phyloP scores from a whole-genome alignment of 768 basidiomycete genomes.

The Lactarius hatsudake region DNA sequence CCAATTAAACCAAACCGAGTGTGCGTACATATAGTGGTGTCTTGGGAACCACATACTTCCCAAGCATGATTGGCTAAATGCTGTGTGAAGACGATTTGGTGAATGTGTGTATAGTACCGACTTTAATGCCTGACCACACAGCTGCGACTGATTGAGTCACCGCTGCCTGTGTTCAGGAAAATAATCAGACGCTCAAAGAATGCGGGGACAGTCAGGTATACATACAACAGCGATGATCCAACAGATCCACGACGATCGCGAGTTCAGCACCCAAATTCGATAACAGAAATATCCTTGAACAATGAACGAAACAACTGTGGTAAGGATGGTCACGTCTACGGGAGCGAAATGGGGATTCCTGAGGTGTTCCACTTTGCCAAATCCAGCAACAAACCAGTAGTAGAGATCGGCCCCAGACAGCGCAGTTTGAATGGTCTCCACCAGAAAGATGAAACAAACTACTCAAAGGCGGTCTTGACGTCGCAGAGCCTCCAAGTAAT shows the following conservation, averaged over 20 bases:
- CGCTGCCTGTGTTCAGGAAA: background rate
- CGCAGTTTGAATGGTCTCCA: background rate
- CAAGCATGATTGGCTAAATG: background rate
- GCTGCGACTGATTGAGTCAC: background rate
- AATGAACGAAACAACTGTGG: background rate
- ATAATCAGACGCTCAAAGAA: background rate
- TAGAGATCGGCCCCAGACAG: background rate
- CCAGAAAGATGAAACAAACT: background rate
- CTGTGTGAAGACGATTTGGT: background rate
- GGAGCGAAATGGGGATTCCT: background rate
- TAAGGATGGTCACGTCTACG: background rate
- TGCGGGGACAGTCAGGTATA: background rate
- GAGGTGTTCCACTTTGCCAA: background rate
- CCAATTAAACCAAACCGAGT: background rate
- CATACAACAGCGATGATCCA: background rate
- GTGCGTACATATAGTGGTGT: background rate
- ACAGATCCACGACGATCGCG: background rate
- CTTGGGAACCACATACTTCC: fast-evolving
- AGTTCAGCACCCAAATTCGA: background rate
- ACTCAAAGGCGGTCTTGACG: background rate
- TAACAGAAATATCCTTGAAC: background rate
- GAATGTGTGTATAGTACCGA: background rate
- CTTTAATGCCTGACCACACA: background rate
- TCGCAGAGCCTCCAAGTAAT: background rate
- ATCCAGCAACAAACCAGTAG: background rate